A percentile compares a stretch with the other conserved stretches of the same genome.
phyloP scores from a whole-genome alignment of 192 early-diverging fungal species.

The Gryganskiella cystojenkinii region DNA sequence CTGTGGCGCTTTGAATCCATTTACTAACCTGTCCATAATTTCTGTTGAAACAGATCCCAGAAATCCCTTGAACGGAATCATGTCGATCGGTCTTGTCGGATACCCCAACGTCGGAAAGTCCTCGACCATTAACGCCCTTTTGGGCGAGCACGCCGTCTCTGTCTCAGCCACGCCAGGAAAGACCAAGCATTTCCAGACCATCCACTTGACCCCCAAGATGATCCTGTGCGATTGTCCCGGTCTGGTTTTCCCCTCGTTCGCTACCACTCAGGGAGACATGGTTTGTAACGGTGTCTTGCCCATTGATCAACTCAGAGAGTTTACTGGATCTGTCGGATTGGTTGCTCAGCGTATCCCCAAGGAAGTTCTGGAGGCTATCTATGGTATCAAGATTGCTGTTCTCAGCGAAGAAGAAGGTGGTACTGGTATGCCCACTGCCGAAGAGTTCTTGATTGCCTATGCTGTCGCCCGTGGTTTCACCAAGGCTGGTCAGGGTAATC shows the following conservation, averaged over 20 bases:
- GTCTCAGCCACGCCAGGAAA: conserved; percentile 98
- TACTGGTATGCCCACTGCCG: conserved; percentile 80
- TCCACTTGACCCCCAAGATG: conserved; percentile 85
- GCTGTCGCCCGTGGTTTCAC: conserved; percentile 94
- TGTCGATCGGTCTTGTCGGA: conserved; percentile 95
- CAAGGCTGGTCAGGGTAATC: conserved; percentile 93
- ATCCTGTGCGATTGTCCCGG: conserved; percentile 99
- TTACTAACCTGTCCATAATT: not conserved
- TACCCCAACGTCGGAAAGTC: conserved; percentile 99
- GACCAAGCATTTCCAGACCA: conserved; percentile 99
- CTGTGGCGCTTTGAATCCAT: not conserved
- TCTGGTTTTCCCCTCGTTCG: conserved; percentile 98
- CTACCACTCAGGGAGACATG: conserved; percentile 98
- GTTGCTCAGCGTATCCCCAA: conserved; percentile 88
- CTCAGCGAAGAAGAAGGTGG: conserved; percentile 82
- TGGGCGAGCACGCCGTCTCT: conserved; percentile 93
- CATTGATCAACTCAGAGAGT: conserved; percentile 98
- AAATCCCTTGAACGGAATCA: conserved; percentile 58
- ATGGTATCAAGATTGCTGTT: conserved; percentile 91
- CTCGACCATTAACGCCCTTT: conserved; percentile 96
- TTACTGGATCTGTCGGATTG: conserved; percentile 86
- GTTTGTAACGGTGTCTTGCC: conserved; percentile 99
- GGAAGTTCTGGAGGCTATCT: conserved; percentile 87
- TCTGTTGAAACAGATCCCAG: conserved; percentile 35
- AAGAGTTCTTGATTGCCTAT: conserved; percentile 92